Evolutionary conservation across 2,329 filamentous ascomycete genomes (phyloP).

Genomic region (Diaporthe vaccinii): DNA sequence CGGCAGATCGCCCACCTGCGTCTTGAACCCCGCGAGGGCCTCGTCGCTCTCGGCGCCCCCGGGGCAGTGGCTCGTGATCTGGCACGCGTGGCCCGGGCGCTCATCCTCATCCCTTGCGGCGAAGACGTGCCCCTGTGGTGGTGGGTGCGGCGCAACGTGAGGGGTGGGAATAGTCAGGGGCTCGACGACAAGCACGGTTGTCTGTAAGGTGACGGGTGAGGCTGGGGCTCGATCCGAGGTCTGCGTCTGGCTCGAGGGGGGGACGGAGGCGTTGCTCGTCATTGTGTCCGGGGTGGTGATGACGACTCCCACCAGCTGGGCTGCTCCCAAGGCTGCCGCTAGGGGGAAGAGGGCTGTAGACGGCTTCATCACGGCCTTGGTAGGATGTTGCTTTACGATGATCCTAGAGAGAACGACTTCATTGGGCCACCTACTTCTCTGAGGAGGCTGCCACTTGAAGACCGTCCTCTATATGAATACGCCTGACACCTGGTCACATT

Average conservation of each 20-base stretch:
- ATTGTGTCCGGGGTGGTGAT: not conserved
- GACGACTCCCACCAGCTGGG: not conserved
- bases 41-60: not conserved
- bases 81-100: not conserved
- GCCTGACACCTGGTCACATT: not conserved
- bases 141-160: not conserved
- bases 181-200: not conserved
- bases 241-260: not conserved
- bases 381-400: too few species aligned
- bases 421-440: not conserved
- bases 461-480: not conserved
- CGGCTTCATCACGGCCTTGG: not conserved
- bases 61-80: slow-evolving; percentile 12
- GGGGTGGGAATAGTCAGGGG: not conserved
- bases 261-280: not conserved
- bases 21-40: not conserved
- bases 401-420: too few species aligned
- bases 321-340: not conserved
- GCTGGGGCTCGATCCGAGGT: not conserved
- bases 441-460: not conserved
- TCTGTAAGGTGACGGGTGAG: not conserved
- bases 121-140: not conserved
- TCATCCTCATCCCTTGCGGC: not conserved
- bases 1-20: not conserved
- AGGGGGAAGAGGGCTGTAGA: not conserved